Evolutionary conservation across 1,284 basidiomycete genomes (phyloP).

Genomic region (Peniophora sp.): DNA sequence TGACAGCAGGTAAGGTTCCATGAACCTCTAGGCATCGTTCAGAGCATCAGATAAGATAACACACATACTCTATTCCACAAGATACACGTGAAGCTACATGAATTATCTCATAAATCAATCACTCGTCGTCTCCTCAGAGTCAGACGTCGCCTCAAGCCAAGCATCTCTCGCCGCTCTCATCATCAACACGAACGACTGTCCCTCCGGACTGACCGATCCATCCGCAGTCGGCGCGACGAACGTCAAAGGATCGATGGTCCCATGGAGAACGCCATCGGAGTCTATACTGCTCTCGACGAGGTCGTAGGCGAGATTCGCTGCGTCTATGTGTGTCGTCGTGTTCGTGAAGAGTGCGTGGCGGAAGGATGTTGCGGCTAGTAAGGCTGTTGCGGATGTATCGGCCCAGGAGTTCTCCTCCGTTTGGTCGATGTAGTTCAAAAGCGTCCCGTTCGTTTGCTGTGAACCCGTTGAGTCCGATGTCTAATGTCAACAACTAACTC

Average conservation of each 20-base stretch:
- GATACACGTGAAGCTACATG: too few relatives aligned
- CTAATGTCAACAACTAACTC: neutral
- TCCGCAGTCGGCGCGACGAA: slow-evolving; percentile 28
- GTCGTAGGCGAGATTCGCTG: slow-evolving; percentile 33
- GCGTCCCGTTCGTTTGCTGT: slow-evolving; percentile 40
- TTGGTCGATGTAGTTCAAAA: slow-evolving; percentile 64
- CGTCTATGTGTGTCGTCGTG: slow-evolving; percentile 33
- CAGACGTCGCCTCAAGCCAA: slow-evolving; percentile 31
- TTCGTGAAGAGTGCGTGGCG: slow-evolving; percentile 40
- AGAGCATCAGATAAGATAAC: too few relatives aligned
- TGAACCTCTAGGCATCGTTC: too few relatives aligned
- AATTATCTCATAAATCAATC: too few relatives aligned
- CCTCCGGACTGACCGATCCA: slow-evolving; percentile 47
- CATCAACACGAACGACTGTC: slow-evolving; percentile 65
- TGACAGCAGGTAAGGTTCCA: too few relatives aligned
- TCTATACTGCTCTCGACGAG: slow-evolving; percentile 30
- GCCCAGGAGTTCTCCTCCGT: slow-evolving; percentile 42
- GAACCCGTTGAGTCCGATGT: neutral
- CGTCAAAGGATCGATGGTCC: slow-evolving; percentile 64
- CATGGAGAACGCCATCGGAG: slow-evolving; percentile 49
- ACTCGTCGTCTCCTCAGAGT: too few relatives aligned
- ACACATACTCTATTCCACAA: too few relatives aligned
- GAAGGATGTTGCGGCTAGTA: slow-evolving; percentile 66
- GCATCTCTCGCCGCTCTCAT: slow-evolving; percentile 68
- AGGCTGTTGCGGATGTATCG: slow-evolving; percentile 59